phyloP scores from a whole-genome alignment of 108 stramenopile species.

The Cyclotella cryptica region DNA sequence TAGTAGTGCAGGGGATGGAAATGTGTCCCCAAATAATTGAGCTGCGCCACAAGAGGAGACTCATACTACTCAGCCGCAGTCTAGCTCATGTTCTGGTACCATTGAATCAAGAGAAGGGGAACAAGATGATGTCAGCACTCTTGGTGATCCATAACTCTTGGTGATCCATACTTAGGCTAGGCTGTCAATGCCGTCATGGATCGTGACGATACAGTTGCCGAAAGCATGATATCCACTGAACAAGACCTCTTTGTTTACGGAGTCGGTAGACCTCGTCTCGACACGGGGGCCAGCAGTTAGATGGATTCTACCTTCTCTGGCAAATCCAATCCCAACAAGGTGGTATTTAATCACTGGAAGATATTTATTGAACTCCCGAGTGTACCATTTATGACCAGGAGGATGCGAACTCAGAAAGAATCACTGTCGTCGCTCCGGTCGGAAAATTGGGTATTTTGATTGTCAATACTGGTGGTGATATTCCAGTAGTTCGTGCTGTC shows the following conservation, averaged over 20 bases:
- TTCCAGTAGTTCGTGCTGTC: constrained; percentile 86
- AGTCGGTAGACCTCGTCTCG: constrained; percentile 26
- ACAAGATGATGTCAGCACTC: constrained; percentile 82
- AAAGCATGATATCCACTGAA: constrained; percentile 36
- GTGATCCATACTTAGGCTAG: constrained; percentile 81
- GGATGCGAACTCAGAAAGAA: constrained; percentile 22
- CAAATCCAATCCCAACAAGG: constrained; percentile 13
- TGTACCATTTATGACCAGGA: constrained; percentile 19
- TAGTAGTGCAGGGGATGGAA: neutral
- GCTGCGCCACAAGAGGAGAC: neutral
- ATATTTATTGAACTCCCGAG: constrained; percentile 38
- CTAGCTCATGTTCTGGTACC: constrained; percentile 45
- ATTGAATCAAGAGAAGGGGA: constrained; percentile 58
- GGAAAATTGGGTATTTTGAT: constrained; percentile 91
- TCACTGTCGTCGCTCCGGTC: constrained; percentile 49
- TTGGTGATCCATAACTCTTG: no score
- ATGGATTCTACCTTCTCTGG: constrained; percentile 40
- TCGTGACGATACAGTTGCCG: constrained; percentile 37
- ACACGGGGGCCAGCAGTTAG: constrained; percentile 36
- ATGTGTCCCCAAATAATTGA: constrained; percentile 3
- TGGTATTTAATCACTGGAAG: constrained; percentile 49
- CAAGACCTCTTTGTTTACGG: constrained; percentile 36
- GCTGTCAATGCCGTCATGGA: constrained; percentile 50
- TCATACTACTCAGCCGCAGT: constrained; percentile 4
- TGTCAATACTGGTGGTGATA: constrained; percentile 77